Evolutionary conservation across 352 stramenopile genomes (phyloP), one percentile per base, ranked within the genome.

Genomic region (Paralagenidium karlingii): DNA sequence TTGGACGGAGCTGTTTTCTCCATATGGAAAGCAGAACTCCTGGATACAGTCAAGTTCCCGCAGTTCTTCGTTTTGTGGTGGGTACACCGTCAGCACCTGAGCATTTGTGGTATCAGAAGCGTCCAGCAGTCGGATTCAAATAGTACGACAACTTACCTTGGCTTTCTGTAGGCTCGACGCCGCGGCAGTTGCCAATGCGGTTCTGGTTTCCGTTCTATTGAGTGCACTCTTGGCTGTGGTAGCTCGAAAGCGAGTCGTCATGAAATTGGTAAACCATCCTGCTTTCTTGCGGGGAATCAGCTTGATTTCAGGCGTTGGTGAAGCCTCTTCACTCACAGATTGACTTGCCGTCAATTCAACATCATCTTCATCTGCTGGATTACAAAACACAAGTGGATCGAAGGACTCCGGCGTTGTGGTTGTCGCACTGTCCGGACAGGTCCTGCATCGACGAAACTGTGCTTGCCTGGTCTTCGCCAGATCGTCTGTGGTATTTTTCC

Each of bases 11-110:
- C 11, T 63, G 50, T 0, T 20, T 32, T 80, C 63, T 5, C 67
- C 62, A 47, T 82, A 78, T 1, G 75, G 75, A 44, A 89, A 89
- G 38, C 71, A 89, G 38, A 89, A 63, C 47, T 86, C 68, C 1
- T 78, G 25, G 5, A 84, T 51, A 37, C 67, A 67, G 50, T 85
- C 71, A 10, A 82, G 51, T 16, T 82, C 67, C 11, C 58, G 51
- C 1, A 82, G 60, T 33, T 68, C 45, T 20, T 60, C 53, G 11
- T 41, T 53, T 1, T 64, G 56, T 6, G 56, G 50, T 29, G 66
- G 68, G 38, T 53, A 81, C 3, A 79, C 53, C 13, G 56, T 60
- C 8, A 82, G 43, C 47, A 36, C 30, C 19, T 36, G 30, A n/a
- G n/a, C n/a, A n/a, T n/a, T n/a, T n/a, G n/a, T n/a, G n/a, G n/a